Evolutionary conservation across 2,329 filamentous ascomycete genomes (phyloP), one percentile per base, ranked within the genome.

Genomic region (Exserohilum rostratum): DNA sequence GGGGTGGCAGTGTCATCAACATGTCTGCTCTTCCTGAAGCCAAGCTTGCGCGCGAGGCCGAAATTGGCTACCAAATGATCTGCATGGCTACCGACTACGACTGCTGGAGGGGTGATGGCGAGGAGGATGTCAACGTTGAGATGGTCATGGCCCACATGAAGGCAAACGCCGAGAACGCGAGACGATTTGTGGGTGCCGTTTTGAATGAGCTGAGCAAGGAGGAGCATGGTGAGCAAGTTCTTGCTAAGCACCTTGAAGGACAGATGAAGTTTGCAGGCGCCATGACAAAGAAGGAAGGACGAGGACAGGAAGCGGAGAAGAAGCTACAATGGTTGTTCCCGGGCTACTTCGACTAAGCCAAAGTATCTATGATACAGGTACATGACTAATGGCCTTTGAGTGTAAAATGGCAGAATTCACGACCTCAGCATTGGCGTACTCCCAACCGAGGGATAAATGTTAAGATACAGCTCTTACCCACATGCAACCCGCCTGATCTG

Each of bases 31-130:
- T 99, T 13, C 95, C 95, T 17, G 95, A 99, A 80, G 90, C 93
- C 45, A 99, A 99, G 83, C 87, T 99, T 17, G 95, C 95, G 9
- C 88, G 91, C 49, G 95, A 99, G 80, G 95, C 95, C 20, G 95
- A 99, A 81, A 90, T 99, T 67, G 90, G 89, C 31, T 98, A 98
- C 78, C 92, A 96, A 80, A 96, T 97, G 85, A 96, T 99, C 71
- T 96, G 93, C 83, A 99, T 99, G 95, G 91, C 91, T 30, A 99
- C 95, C 25, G 95, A 99, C 81, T 99, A 99, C 77, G 95, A 99
- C 81, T 98, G 93, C 86, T 99, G 95, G 95, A 90, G 93, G 73
- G 87, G 85, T 17, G 85, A 84, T 44, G 89, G 87, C 53, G 85
- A 84, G 38, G 90, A 88, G 62, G 81, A 85, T 57, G 95, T 99